Conservation (phyloP, 169 alveolate species). For the Babesia divergens region DNA sequence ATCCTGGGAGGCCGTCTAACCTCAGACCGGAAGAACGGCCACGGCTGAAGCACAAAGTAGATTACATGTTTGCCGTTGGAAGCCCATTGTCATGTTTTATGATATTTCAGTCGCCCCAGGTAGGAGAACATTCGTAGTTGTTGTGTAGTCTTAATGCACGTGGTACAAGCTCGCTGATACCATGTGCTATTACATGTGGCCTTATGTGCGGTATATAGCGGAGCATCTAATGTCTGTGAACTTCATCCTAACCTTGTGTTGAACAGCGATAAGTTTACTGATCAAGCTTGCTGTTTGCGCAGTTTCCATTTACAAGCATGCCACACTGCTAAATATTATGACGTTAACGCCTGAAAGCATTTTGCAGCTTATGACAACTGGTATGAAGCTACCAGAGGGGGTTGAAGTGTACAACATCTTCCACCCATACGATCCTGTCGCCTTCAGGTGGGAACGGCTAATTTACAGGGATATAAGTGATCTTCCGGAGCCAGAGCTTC, state of each 20-base stretch:
- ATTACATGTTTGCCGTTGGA: conserved; percentile 78
- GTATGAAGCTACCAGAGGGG: conserved; percentile 65
- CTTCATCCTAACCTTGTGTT: too few relatives aligned
- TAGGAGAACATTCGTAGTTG: conserved; percentile 1
- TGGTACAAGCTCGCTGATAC: too few relatives aligned
- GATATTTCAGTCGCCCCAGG: conserved; percentile 72
- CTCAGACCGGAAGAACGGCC: conserved; percentile 45
- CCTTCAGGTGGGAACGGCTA: conserved; percentile 77
- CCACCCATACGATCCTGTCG: conserved; percentile 85
- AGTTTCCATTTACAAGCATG: background rate
- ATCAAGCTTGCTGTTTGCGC: background rate
- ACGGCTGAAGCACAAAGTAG: conserved; percentile 72
- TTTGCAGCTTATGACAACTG: conserved; percentile 67
- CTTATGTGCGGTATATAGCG: too few relatives aligned
- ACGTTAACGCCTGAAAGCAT: background rate
- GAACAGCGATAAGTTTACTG: too few relatives aligned
- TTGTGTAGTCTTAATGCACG: too few relatives aligned
- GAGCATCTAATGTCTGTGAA: too few relatives aligned
- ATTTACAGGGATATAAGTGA: conserved; percentile 69
- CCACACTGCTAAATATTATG: conserved; percentile 28
- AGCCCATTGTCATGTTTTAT: conserved; percentile 79
- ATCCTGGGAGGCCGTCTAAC: conserved; percentile 57
- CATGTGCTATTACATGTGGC: too few relatives aligned
- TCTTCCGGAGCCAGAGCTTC: conserved; percentile 79
- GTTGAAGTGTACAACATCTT: conserved; percentile 74